Evolutionary conservation across 73 alveolate genomes (phyloP).

Genomic region (Tetrahymena thermophila): DNA sequence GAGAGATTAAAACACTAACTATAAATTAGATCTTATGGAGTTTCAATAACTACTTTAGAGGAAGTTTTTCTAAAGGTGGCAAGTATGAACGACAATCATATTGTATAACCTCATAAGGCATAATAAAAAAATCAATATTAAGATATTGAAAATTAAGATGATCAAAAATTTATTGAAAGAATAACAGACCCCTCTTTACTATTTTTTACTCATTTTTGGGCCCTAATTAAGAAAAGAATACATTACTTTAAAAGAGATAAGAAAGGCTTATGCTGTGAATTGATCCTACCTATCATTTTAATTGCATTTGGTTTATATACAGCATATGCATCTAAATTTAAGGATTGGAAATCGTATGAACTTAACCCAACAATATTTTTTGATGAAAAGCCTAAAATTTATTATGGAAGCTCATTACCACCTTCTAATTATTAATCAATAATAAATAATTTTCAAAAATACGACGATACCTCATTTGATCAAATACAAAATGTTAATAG

Average conservation of each 20-base stretch:
- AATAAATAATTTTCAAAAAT: too few species aligned
- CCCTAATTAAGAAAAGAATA: constrained; percentile 66
- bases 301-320: constrained; percentile 67
- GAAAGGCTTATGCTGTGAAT: constrained; percentile 72
- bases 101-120: not conserved
- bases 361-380: not conserved
- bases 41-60: constrained; percentile 70
- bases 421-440: too few species aligned
- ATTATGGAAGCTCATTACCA: not conserved
- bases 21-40: constrained; percentile 75
- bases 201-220: constrained; percentile 63
- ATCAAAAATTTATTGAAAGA: constrained; percentile 10
- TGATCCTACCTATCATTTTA: constrained; percentile 69
- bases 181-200: not conserved
- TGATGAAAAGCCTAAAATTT: not conserved
- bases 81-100: constrained; percentile 34
- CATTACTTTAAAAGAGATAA: constrained; percentile 60
- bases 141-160: not conserved
- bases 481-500: not conserved
- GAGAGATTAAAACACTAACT: constrained; percentile 56
- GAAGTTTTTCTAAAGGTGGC: constrained; percentile 57
- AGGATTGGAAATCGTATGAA: not conserved
- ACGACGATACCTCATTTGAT: not conserved
- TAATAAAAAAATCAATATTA: not conserved
- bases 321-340: constrained; percentile 13